Evolutionary conservation across 306 rosid genomes (phyloP).

Genomic region (Dalbergia cochinchinensis): DNA sequence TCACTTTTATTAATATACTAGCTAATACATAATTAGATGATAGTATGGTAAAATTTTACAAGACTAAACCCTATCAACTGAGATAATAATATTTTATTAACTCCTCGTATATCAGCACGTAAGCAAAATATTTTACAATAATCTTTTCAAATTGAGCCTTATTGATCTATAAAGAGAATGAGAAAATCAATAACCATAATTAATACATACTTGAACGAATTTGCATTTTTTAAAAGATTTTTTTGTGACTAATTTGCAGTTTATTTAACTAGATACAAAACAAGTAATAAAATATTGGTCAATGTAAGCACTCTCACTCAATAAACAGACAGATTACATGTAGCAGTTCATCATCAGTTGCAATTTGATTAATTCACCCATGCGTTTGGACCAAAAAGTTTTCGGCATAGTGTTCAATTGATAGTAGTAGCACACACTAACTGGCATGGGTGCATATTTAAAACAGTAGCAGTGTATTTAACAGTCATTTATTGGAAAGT

Average conservation of each 20-base stretch:
- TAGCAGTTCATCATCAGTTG: slow-evolving; percentile 11
- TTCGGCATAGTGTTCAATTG: slow-evolving; percentile 5
- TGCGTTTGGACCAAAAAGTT: background rate
- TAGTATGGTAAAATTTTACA: no score
- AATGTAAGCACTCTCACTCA: background rate
- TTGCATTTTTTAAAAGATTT: no score
- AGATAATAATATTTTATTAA: no score
- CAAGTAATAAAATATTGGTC: background rate
- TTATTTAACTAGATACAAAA: background rate
- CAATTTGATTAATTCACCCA: slow-evolving; percentile 21
- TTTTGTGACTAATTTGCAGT: background rate
- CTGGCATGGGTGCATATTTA: background rate
- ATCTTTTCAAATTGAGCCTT: no score
- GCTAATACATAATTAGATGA: no score
- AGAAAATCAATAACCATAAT: no score
- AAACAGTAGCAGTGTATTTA: slow-evolving; percentile 10
- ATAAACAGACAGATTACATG: slow-evolving; percentile 1
- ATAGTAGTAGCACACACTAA: background rate
- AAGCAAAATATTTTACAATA: no score
- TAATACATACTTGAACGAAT: no score
- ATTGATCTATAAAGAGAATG: no score
- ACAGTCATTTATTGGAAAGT: slow-evolving; percentile 36
- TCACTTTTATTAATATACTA: no score
- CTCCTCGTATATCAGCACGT: no score
- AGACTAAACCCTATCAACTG: no score